A percentile compares a stretch with the other conserved stretches of the same genome.
phyloP scores from a whole-genome alignment of 768 basidiomycete species.

The Saitozyma sp. region DNA sequence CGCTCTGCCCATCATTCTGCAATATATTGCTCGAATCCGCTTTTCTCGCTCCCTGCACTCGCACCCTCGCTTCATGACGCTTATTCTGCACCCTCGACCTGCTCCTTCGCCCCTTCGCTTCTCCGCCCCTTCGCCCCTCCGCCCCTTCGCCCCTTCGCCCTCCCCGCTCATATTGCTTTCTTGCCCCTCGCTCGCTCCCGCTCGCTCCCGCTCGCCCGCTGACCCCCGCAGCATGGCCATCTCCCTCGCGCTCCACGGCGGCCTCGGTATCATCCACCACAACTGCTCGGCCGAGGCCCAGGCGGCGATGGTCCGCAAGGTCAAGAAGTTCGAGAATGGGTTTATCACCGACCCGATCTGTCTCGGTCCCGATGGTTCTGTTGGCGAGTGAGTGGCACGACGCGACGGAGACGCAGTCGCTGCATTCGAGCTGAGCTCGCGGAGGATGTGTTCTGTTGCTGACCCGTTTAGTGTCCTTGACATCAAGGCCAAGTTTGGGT shows the following conservation, averaged over 20 bases:
- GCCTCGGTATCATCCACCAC: conserved; percentile 97
- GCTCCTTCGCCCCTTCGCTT: not conserved
- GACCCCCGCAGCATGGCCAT: conserved; percentile 49
- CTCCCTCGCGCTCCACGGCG: conserved; percentile 71
- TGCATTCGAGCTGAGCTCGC: no score
- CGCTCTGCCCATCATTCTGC: no score
- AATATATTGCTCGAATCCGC: no score
- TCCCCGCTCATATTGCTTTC: not conserved
- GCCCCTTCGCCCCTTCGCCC: no score
- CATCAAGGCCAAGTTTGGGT: conserved; percentile 87
- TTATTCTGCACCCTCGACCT: no score
- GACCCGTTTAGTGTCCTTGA: conserved; percentile 63
- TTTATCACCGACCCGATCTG: conserved; percentile 96
- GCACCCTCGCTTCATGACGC: no score
- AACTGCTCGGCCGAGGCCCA: conserved; percentile 74
- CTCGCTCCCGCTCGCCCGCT: not conserved
- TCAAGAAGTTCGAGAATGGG: conserved; percentile 97
- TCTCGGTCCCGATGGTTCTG: conserved; percentile 70
- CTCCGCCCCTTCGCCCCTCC: no score
- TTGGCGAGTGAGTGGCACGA: conserved; percentile 62
- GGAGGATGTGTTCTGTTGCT: not conserved
- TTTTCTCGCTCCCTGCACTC: no score
- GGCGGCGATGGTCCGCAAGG: conserved; percentile 94
- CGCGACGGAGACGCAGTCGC: no score
- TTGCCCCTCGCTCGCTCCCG: not conserved